Base-by-base conservation (phyloP, 2,329 filamentous ascomycete genomes). In the Fusarium camptoceras region DNA sequence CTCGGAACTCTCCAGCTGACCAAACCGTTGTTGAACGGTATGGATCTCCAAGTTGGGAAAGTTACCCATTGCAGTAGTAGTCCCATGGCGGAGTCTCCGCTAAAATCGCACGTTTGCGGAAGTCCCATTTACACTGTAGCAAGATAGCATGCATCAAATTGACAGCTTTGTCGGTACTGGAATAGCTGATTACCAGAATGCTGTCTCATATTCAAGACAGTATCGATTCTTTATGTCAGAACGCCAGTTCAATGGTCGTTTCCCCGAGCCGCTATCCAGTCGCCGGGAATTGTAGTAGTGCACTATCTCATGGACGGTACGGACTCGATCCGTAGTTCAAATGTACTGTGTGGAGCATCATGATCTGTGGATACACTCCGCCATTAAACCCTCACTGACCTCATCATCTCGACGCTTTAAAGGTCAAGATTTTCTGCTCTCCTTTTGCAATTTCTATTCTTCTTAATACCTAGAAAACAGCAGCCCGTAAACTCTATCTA, bases 351-450 rank as follows among this genome's bases (percentile, higher is more conserved):
- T 20, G 49, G 49, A 15, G 49, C 15, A 11, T 22, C 30, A 18
- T 6, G 18, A 25, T 4, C 14, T 18, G 41, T 43, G n/a, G 31
- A 41, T 27, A n/a, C 25, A 42, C 55, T 15, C 12, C 14, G 49
- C 11, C 31, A 7, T 43, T 57, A 57, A 64, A 14, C 43, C 48
- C 60, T 64, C 43, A 48, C 22, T 56, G 18, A 47, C 51, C 12
- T 59, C 27, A 48, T 44, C 34, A 49, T 64, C 43, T 18, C 43
- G 43, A 49, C 49, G 24, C 30, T 27, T 25, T 27, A 24, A 37
- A 49, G 18, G 44, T 22, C 3, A 49, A 14, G 6, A 6, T 9
- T 34, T 1, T 43, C n/a, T 18, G 4, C n/a, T 20, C n/a, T 54
- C 22, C 3, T 9, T 31, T 3, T 24, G n/a, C 6, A n/a, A n/a